phyloP scores from a whole-genome alignment of 352 stramenopile species.

The Pythium guiyangense region DNA sequence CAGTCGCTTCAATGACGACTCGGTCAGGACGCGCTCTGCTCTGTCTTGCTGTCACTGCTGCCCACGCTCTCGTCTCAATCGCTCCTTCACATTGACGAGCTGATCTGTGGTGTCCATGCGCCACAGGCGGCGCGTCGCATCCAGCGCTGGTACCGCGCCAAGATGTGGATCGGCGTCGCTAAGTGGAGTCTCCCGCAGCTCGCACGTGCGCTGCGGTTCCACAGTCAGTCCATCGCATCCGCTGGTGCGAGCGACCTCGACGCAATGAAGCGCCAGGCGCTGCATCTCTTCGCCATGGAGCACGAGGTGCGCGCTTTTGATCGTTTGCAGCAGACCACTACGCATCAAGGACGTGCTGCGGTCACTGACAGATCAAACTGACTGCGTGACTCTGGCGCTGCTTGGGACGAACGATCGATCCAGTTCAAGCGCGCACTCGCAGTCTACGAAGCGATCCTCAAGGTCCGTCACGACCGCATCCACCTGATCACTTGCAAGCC shows the following conservation, averaged over 20 bases:
- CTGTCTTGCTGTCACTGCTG: neutral
- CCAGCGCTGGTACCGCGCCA: slow-evolving; percentile 50
- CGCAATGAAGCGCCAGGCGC: slow-evolving; percentile 30
- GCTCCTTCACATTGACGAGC: too few species aligned
- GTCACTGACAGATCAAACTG: too few species aligned
- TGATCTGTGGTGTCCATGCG: too few species aligned
- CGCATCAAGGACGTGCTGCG: too few species aligned
- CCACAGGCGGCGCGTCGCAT: slow-evolving; percentile 24
- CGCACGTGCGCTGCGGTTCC: slow-evolving; percentile 31
- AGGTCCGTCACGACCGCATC: slow-evolving; percentile 19
- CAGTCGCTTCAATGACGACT: slow-evolving; percentile 32
- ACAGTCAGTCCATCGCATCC: slow-evolving; percentile 14
- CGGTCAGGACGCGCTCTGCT: slow-evolving; percentile 7
- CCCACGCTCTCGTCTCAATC: neutral
- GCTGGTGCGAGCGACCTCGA: slow-evolving; percentile 18
- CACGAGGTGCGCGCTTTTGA: slow-evolving; percentile 10
- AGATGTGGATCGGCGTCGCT: slow-evolving; percentile 48
- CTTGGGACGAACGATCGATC: neutral
- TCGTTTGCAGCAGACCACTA: neutral
- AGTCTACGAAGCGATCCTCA: slow-evolving; percentile 48
- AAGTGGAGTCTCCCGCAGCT: slow-evolving; percentile 36
- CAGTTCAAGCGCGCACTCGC: slow-evolving; percentile 48
- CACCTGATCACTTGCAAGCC: neutral
- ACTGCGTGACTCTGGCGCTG: neutral
- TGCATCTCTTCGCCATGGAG: slow-evolving; percentile 45